Conservation (phyloP, 495 filamentous ascomycete species). For the Neurospora tetrasperma region DNA sequence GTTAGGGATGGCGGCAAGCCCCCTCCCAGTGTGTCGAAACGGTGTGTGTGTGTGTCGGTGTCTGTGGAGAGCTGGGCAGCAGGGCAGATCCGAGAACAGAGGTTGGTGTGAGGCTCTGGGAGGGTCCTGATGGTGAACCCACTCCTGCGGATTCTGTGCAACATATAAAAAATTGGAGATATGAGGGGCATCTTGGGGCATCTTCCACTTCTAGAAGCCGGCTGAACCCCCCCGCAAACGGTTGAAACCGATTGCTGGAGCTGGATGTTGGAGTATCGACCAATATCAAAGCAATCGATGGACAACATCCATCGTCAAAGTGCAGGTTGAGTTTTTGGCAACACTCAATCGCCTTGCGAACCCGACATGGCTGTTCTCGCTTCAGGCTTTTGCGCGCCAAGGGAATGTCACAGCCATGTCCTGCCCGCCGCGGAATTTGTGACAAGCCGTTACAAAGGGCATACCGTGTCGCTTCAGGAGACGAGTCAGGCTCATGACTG, state of each 20-base stretch:
- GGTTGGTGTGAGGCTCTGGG: constrained; percentile 26
- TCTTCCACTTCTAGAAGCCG: constrained; percentile 16
- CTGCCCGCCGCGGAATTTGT: background rate
- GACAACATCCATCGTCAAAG: background rate
- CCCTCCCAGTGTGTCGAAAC: constrained; percentile 16
- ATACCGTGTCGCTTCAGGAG: constrained; percentile 20
- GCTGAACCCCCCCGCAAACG: background rate
- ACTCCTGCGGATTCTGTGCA: constrained; percentile 31
- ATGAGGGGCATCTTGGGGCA: constrained; percentile 18
- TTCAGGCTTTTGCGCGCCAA: background rate
- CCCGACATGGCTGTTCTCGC: background rate
- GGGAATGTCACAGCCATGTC: background rate
- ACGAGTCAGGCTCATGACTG: constrained; percentile 17
- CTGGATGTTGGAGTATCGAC: background rate
- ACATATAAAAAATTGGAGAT: constrained; percentile 25
- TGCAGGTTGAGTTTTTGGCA: background rate
- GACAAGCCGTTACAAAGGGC: constrained; percentile 7
- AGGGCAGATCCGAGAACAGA: constrained; percentile 19
- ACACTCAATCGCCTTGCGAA: background rate
- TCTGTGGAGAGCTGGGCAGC: constrained; percentile 19
- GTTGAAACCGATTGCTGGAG: background rate
- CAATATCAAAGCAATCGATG: constrained; percentile 8
- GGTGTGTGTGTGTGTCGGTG: constrained; percentile 15
- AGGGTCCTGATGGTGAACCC: constrained; percentile 31
- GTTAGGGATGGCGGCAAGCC: constrained; percentile 16